Evolutionary conservation across 1,284 basidiomycete species (phyloP).

Genomic region (Cutaneotrichosporon sp.): DNA sequence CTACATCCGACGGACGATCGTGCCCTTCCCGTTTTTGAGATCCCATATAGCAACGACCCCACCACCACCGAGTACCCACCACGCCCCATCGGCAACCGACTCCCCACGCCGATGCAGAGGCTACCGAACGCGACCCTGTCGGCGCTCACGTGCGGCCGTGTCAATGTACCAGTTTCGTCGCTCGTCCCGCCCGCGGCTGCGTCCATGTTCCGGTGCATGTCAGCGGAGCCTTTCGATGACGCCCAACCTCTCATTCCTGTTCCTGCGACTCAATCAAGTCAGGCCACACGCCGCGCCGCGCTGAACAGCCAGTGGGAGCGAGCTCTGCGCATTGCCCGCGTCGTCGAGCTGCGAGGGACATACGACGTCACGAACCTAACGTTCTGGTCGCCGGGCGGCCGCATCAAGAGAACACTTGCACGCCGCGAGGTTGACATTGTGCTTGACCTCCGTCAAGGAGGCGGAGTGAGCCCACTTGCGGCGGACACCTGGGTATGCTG

Average conservation of each 20-base stretch:
- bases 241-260: neutral
- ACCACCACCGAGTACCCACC: neutral
- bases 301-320: neutral
- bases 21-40: neutral
- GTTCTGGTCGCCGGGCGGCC: neutral
- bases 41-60: neutral
- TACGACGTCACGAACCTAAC: neutral
- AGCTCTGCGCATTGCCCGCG: neutral
- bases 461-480: neutral
- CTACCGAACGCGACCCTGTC: neutral
- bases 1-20: neutral
- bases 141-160: neutral
- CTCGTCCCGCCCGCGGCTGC: neutral
- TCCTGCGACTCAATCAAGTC: no score
- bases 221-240: neutral
- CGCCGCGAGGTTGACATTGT: neutral
- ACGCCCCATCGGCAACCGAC: neutral
- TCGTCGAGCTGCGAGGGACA: neutral
- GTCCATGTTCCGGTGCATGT: neutral
- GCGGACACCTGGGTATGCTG: neutral
- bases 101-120: neutral
- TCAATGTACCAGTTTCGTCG: neutral
- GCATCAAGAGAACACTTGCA: neutral
- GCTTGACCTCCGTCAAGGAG: neutral
- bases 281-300: neutral